Evolutionary conservation across 2,329 filamentous ascomycete species (phyloP), one percentile per base, ranked within the genome.

Genomic region (Oidium heveae): DNA sequence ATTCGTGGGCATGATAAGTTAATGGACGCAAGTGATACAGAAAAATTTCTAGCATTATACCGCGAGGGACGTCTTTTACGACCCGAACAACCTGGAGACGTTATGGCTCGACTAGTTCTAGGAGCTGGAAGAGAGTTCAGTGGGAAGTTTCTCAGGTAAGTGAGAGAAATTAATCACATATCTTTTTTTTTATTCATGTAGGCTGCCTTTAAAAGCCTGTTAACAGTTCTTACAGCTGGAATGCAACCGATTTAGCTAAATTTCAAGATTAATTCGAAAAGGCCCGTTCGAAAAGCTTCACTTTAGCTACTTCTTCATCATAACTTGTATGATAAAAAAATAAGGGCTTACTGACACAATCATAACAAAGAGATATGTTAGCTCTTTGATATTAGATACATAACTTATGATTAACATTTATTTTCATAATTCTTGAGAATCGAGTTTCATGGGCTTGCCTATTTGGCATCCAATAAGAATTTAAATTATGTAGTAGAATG

Each of bases 1-100:
- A 76, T 98, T 56, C 73, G 91, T 53, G 80, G 79, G 56, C 82
- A 91, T 66, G 71, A 74, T 8, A 71, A 69, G 32, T 68, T 68
- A 16, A 77, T 85, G 74, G 74, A 76, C 59, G 68, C 68, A 20
- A 71, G 72, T 54, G 74, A 80, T 60, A 71, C 71, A 24, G 67
- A 70, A 18, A 79, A 75, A 61, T 96, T 96, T 62, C 71, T 77
- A 13, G 71, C 76, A 0, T 73, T 84, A 16, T 82, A 87, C 64
- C 74, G 79, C 59, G 73, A 75, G 6, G 87, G 87, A 15, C 75
- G 75, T 52, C 68, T 96, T 52, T 70, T 95, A 58, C 79, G 75
- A 67, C 86, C 88, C 0, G 86, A 94, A 62, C 82, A 87, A 67
- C 85, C 89, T 0, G 89, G 86, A 0, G 71, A 80, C 66, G 86